These are phyloP conservation scores for Chenopodium formosanum DNA, from an alignment of 148 eudicot species.

Conservation along the genomic window DNA sequence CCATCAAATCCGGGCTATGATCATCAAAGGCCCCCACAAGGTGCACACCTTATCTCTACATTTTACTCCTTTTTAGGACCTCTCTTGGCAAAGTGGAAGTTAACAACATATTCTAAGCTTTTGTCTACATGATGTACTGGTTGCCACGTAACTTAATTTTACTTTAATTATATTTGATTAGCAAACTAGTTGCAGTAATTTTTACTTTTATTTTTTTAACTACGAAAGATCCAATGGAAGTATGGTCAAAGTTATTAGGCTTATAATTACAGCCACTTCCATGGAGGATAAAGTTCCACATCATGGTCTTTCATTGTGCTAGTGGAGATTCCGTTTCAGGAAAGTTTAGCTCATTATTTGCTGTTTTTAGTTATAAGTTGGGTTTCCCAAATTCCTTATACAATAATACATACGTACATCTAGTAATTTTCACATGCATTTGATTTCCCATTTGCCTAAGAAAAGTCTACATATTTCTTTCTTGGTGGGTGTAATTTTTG, in stretches of 20 bases:
- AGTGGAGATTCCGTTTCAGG: constrained; percentile 34
- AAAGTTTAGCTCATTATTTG: constrained; percentile 19
- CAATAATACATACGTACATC: constrained; percentile 15
- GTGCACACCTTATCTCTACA: constrained; percentile 13
- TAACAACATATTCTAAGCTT: constrained; percentile 18
- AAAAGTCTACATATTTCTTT: constrained; percentile 26
- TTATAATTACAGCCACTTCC: constrained; percentile 32
- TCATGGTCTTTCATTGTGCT: constrained; percentile 8
- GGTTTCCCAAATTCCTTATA: constrained; percentile 17
- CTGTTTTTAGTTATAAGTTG: constrained; percentile 22
- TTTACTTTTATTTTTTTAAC: constrained; percentile 9
- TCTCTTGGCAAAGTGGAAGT: constrained; percentile 15
- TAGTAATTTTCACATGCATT: constrained; percentile 29
- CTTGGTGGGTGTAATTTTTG: constrained; percentile 23
- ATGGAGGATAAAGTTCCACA: constrained; percentile 29
- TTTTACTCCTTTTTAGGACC: constrained; percentile 29
- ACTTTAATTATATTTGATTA: not conserved
- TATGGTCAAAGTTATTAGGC: constrained; percentile 32
- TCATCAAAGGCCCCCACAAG: constrained; percentile 18
- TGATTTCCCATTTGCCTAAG: constrained; percentile 29
- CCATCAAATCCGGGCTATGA: constrained; percentile 25
- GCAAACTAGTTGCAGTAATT: constrained; percentile 17
- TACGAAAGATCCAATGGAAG: constrained; percentile 44
- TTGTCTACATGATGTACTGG: constrained; percentile 25
- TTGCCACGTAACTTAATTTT: constrained; percentile 22